Evolutionary conservation across 306 rosid species (phyloP), one percentile per base, ranked within the genome.

Genomic region (Quercus cerris): DNA sequence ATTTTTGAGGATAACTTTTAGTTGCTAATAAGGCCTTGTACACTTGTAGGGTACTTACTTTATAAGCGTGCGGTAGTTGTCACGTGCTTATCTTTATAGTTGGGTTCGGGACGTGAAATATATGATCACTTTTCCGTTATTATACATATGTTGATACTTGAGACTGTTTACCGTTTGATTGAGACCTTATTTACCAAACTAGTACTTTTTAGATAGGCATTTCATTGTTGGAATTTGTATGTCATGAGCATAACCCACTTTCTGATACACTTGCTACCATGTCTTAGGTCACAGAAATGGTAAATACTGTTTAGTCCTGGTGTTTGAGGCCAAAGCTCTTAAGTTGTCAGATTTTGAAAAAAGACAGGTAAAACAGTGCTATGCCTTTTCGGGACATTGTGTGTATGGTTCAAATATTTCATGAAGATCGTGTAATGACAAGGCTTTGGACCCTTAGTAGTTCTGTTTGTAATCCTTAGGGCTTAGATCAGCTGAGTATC

Each of bases 281-380:
- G 44, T 85, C 51, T 63, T 85, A 95, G 99, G 99, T 93, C 83
- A 86, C 92, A 46, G 85, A 84, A 86, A 89, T 79, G 92, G 96
- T 70, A 90, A 90, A 84, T 95, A 95, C 84, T 77, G 81, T 83
- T 78, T 95, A 87, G 93, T 84, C 81, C 87, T 95, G 82, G 92
- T 82, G 77, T 93, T 95, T 57, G 91, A 91, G 89, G 98, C 98
- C 38, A 95, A 85, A 84, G 90, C 94, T 77, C 85, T 93, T 82
- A 70, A 85, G 81, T 80, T 93, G 58, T 91, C 96, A 57, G 99
- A 91, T 88, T 95, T 95, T 87, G 99, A 93, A 74, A n/a, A 63
- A 77, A 90, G 98, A 93, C 97, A 91, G 96, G 99, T 93, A 84
- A 55, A 19, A n/a, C 23, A 68, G 51, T 23, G 1, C 31, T 12